Evolutionary conservation across 202 grass and related monocot genomes (phyloP), one percentile per base, ranked within the genome.

Genomic region (Zizania palustris): DNA sequence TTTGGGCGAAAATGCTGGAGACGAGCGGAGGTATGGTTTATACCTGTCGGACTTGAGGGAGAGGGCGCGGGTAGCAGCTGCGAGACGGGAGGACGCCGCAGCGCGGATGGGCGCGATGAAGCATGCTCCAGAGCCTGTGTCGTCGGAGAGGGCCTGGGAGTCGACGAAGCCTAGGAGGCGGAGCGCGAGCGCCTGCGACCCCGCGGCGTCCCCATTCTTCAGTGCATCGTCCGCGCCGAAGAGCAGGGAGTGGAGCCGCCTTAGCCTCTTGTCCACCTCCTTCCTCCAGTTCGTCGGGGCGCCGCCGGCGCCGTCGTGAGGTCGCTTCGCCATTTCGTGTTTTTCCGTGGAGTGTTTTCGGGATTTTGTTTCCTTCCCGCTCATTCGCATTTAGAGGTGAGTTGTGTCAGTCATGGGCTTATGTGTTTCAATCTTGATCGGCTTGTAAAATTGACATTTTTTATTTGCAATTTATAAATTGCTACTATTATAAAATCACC

Each of bases 91-190:
- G 9, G 81, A 85, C 12, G 89, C 91, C 50, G 82, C 80, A 4
- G 72, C 45, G 39, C 89, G 88, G 74, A 97, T 90, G 65, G 86
- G 85, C 35, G 77, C 75, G 40, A 92, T 21, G 75, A 93, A 87
- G 59, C 80, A 46, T 40, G 85, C 80, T 7, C 87, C 83, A 43
- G 62, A 72, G 15, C 53, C 70, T 4, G 20, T 33, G 7, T 44
- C 68, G 7, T 40, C 6, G 33, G 63, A 34, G 53, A 57, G 18
- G 7, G 36, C 61, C 67, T 85, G 82, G 5, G 80, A 89, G 39
- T 97, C 88, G 76, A 97, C 82, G 82, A 97, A 93, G 73, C 94
- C 94, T 42, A 97, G 82, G 60, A 97, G 91, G 77, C 94, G 94
- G 65, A 97, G 86, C 71, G 82, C 85, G 35, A 97, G 88, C 15